Conservation (phyloP, 345 rosid species). For the Raphanus raphanistrum region DNA sequence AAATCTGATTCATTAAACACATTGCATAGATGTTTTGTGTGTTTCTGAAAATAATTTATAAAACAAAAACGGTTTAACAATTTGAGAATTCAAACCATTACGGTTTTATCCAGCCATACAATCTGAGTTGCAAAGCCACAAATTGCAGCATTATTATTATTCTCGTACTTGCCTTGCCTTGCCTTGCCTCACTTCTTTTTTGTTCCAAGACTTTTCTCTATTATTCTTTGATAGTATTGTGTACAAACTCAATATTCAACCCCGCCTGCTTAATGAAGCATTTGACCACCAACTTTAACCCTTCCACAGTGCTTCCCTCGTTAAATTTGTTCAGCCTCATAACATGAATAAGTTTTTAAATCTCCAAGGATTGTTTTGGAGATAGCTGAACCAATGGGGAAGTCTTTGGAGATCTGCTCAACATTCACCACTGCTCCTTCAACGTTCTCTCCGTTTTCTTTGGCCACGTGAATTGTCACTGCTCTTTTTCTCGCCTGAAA, state of each 20-base stretch:
- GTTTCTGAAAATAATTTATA: background rate
- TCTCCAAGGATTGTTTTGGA: conserved; percentile 62
- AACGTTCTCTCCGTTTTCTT: conserved; percentile 52
- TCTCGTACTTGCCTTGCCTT: too few relatives aligned
- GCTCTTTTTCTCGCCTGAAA: conserved; percentile 72
- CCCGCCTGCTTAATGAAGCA: too few relatives aligned
- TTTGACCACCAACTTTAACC: too few relatives aligned
- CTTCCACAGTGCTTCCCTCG: background rate
- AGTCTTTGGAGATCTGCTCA: conserved; percentile 69
- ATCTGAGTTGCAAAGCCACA: background rate
- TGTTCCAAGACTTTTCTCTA: background rate
- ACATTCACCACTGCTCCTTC: conserved; percentile 53
- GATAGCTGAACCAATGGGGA: conserved; percentile 83
- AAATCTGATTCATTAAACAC: background rate
- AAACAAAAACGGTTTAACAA: background rate
- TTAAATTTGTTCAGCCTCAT: background rate
- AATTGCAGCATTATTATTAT: background rate
- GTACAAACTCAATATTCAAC: too few relatives aligned
- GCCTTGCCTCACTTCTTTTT: background rate
- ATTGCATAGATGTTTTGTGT: background rate
- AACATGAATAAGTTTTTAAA: conserved; percentile 6
- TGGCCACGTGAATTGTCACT: conserved; percentile 62
- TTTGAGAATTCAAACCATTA: background rate
- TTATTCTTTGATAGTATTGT: too few relatives aligned
- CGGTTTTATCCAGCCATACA: background rate